These are phyloP conservation scores for Acanthamoeba quina DNA, from an alignment of 208 protist species.

Conservation along the genomic window DNA sequence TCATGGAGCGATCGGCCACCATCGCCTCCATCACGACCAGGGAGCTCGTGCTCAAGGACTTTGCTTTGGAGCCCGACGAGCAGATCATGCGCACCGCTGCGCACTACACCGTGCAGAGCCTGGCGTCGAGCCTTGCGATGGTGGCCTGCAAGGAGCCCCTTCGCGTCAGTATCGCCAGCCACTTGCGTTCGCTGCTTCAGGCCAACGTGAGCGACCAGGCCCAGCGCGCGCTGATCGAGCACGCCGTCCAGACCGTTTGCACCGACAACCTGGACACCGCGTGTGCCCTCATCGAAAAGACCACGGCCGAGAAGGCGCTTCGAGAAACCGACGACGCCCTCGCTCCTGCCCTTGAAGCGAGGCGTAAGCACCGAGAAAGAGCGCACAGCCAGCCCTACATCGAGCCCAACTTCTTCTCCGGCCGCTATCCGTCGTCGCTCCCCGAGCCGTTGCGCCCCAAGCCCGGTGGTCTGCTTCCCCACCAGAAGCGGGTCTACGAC, in stretches of 20 bases:
- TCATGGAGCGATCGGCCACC: slow-evolving; percentile 95
- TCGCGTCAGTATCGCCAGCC: slow-evolving; percentile 87
- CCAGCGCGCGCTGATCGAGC: slow-evolving; percentile 77
- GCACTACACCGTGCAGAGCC: slow-evolving; percentile 94
- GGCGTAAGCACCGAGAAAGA: slow-evolving; percentile 67
- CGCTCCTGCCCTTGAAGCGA: slow-evolving; percentile 80
- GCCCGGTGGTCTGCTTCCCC: slow-evolving; percentile 90
- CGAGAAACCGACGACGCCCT: slow-evolving; percentile 93
- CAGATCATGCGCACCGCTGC: slow-evolving; percentile 88
- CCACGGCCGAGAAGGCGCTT: slow-evolving; percentile 95
- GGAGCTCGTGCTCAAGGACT: slow-evolving; percentile 97
- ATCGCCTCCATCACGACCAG: slow-evolving; percentile 95
- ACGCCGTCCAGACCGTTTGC: slow-evolving; percentile 83
- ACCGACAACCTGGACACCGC: slow-evolving; percentile 92
- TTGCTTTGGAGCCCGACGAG: slow-evolving; percentile 96
- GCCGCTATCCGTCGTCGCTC: slow-evolving; percentile 84
- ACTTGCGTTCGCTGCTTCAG: slow-evolving; percentile 85
- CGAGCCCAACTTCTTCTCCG: slow-evolving; percentile 65
- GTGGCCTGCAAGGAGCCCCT: slow-evolving; percentile 95
- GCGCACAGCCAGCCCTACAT: slow-evolving; percentile 65
- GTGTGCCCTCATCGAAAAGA: slow-evolving; percentile 90
- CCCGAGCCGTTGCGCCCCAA: slow-evolving; percentile 94
- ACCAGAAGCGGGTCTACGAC: slow-evolving; percentile 90
- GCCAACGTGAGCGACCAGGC: slow-evolving; percentile 72
- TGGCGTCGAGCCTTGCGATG: slow-evolving; percentile 92